Evolutionary conservation across 2,329 filamentous ascomycete species (phyloP), one percentile per base, ranked within the genome.

Genomic region (Calonectria naviculata): DNA sequence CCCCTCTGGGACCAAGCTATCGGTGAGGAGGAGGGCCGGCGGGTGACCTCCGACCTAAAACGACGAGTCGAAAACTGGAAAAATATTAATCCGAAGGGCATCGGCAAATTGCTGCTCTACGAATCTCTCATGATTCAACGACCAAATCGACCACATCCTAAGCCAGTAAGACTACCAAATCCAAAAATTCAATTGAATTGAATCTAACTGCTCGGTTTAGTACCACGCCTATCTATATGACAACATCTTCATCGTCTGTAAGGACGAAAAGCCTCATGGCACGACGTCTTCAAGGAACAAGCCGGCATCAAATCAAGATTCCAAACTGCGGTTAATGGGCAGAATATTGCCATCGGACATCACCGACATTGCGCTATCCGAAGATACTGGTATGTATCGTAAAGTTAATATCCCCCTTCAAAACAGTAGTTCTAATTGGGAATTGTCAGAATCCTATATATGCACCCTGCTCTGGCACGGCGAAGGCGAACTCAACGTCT

Each of bases 61-160:
- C 52, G 52, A 58, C 52, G 52, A 36, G 52, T 58, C 52, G 52
- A 58, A 58, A 58, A 58, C 24, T 58, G 52, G 52, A 58, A 58
- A 34, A 58, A 58, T 34, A 58, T 58, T 58, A 29, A 58, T 58
- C 52, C 52, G 52, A 58, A 58, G 52, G 26, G 38, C 3, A 58
- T 58, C 29, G 52, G 52, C 5, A 58, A 24, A 24, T 34, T 58
- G 26, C 31, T 58, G 13, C 24, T 58, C 15, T 58, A 26, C 12
- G 52, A 58, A n/a, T 17, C 21, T 24, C 52, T 58, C 10, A 9
- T 17, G n/a, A 58, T 58, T 17, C 34, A 36, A 36, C 52, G 31
- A 24, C 52, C 52, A 12, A 24, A 24, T 21, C 13, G 52, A 12
- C 26, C 52, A 6, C 31, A 36, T 1, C 52, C 52, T 12, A 58